phyloP scores from a whole-genome alignment of 306 rosid genomes.

The Bauhinia variegata region DNA sequence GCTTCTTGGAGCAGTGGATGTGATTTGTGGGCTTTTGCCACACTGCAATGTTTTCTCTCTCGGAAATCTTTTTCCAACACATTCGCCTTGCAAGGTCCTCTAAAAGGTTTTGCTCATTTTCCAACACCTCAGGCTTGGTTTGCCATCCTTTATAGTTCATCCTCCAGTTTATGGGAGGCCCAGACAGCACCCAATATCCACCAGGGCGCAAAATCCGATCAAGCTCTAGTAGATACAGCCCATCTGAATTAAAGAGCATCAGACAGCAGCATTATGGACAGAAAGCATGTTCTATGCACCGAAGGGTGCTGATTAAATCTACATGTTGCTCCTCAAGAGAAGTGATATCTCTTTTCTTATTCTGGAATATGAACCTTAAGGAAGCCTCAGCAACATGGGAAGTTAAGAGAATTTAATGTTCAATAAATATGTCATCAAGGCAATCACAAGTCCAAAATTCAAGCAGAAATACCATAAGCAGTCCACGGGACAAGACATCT shows the following conservation, averaged over 20 bases:
- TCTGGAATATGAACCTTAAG: not conserved
- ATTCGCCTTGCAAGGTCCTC: constrained; percentile 35
- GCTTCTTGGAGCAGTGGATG: constrained; percentile 29
- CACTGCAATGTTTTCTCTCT: constrained; percentile 22
- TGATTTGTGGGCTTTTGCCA: constrained; percentile 34
- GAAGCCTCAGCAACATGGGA: not conserved
- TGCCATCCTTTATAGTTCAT: constrained; percentile 24
- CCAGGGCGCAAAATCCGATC: constrained; percentile 39
- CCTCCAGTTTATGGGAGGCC: constrained; percentile 45
- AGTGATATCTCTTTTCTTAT: not conserved
- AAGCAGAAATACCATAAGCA: constrained; percentile 30
- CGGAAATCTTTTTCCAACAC: constrained; percentile 41
- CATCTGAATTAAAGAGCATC: constrained; percentile 23
- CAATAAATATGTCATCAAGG: not conserved
- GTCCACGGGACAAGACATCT: constrained; percentile 43
- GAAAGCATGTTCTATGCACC: not conserved
- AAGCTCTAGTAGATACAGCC: constrained; percentile 32
- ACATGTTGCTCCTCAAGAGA: not conserved
- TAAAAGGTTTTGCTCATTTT: constrained; percentile 27
- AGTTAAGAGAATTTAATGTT: not conserved
- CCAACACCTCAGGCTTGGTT: constrained; percentile 18
- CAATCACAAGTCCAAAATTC: not conserved
- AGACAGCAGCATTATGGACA: not conserved
- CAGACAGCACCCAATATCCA: constrained; percentile 45
- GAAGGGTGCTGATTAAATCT: not conserved